Base-by-base conservation (phyloP, 2,329 filamentous ascomycete species). In the Colletotrichum tamarilloi region DNA sequence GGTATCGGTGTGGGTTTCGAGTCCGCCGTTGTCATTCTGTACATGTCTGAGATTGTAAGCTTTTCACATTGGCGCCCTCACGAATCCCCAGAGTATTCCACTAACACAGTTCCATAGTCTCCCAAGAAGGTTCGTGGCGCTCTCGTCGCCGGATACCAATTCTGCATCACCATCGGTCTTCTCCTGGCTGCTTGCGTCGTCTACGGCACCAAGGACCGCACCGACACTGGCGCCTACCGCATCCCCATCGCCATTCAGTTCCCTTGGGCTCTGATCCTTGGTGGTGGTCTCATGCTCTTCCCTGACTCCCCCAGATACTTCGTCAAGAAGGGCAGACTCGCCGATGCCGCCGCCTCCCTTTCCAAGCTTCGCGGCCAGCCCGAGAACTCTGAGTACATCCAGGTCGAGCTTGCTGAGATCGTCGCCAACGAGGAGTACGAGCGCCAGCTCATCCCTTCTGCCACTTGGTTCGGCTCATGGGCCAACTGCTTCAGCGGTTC, bases 391-490 rank as follows among this genome's bases (percentile, higher is more conserved):
- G 89, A 93, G 75, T 95, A 90, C 82, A 92, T 97, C 83, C 90
- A 93, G 84, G 85, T 90, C 74, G 95, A 97, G 84, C 88, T 97
- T 58, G 90, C 93, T 56, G 95, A 97, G 85, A 94, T 98, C 76
- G 88, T 97, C 73, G 95, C 94, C 86, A 97, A 97, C 87, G 90
- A 96, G 84, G 93, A 94, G 84, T 95, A 96, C 81, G 95, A 97
- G 87, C 87, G 92, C 77, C 85, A 89, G 62, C 85, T 92, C 72
- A 92, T 93, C 72, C 92, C 93, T 75, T 83, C 87, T 76, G 86
- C 86, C 76, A 88, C 89, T 78, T 94, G 92, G 87, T 86, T 92
- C 81, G 85, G 85, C 77, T 89, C 87, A 79, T 97, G 95, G 95
- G 82, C 85, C 77, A 89, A 88, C 80, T 92, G 90, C 87, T 91